phyloP scores from a whole-genome alignment of 768 basidiomycete species.

The Lactifluus volemus region DNA sequence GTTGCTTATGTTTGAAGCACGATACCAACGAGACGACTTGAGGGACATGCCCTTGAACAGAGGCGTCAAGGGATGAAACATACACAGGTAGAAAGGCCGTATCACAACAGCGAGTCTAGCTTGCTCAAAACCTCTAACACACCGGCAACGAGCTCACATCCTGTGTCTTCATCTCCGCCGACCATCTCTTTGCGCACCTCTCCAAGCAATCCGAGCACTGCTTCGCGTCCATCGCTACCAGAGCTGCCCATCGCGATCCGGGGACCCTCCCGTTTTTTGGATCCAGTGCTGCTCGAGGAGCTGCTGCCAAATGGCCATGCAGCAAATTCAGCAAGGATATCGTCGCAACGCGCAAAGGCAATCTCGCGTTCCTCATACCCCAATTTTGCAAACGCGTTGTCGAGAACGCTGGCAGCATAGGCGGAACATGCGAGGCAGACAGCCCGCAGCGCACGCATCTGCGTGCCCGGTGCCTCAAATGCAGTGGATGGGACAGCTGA shows the following conservation, averaged over 20 bases:
- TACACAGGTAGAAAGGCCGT: conserved; percentile 2
- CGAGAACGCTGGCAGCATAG: conserved; percentile 91
- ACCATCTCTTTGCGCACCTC: conserved; percentile 67
- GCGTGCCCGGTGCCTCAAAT: conserved; percentile 66
- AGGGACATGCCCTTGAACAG: neutral
- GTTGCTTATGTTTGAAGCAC: neutral
- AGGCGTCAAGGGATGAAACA: conserved; percentile 3
- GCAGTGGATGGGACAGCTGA: conserved; percentile 69
- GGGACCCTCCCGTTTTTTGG: conserved; percentile 30
- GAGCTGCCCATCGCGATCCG: conserved; percentile 50
- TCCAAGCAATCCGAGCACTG: conserved; percentile 61
- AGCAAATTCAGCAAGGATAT: conserved; percentile 85
- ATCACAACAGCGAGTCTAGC: conserved; percentile 75
- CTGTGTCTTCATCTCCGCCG: conserved; percentile 63
- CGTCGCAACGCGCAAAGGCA: conserved; percentile 90
- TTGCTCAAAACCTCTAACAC: conserved; percentile 90
- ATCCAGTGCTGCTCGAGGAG: conserved; percentile 6
- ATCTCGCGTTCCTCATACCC: conserved; percentile 91
- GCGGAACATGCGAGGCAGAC: conserved; percentile 86
- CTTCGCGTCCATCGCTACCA: conserved; percentile 47
- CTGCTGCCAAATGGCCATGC: conserved; percentile 76
- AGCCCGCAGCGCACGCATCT: conserved; percentile 71
- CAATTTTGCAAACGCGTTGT: conserved; percentile 84
- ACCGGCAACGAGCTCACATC: conserved; percentile 86
- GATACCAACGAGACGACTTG: neutral